Evolutionary conservation across 163 green algal genomes (phyloP).

Genomic region (Chloroidium sp.): DNA sequence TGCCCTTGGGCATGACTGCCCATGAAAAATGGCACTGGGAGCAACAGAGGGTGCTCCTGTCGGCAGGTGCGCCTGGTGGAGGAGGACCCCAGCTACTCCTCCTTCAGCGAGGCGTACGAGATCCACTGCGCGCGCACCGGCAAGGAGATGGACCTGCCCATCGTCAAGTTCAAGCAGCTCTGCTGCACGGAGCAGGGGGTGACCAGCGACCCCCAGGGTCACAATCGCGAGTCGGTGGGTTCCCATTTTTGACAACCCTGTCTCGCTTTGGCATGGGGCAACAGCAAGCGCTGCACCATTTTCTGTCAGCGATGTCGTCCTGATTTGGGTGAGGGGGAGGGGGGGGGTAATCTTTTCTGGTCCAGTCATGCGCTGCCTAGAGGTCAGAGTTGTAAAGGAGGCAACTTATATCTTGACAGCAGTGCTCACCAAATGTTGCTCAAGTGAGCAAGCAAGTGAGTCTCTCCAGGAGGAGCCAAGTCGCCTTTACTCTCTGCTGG

Average conservation of each 20-base stretch:
- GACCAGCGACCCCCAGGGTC: not conserved
- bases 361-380: too few species aligned
- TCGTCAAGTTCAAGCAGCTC: constrained; percentile 84
- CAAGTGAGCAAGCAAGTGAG: too few species aligned
- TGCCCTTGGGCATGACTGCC: too few species aligned
- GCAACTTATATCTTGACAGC: too few species aligned
- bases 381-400: too few species aligned
- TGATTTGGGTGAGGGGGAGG: too few species aligned
- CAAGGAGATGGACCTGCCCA: constrained; percentile 82
- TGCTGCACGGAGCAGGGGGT: constrained; percentile 30
- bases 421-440: too few species aligned
- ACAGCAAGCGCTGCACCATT: not conserved
- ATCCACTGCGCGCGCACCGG: constrained; percentile 84
- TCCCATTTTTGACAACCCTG: not conserved
- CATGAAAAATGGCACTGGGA: too few species aligned
- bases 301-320: too few species aligned
- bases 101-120: constrained; percentile 87
- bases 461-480: too few species aligned
- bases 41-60: not conserved
- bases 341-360: too few species aligned
- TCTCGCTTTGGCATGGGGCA: not conserved
- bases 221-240: not conserved
- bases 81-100: constrained; percentile 76
- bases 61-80: constrained; percentile 78
- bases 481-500: too few species aligned